phyloP scores from a whole-genome alignment of 2,329 filamentous ascomycete species.

The Xylaria digitata region DNA sequence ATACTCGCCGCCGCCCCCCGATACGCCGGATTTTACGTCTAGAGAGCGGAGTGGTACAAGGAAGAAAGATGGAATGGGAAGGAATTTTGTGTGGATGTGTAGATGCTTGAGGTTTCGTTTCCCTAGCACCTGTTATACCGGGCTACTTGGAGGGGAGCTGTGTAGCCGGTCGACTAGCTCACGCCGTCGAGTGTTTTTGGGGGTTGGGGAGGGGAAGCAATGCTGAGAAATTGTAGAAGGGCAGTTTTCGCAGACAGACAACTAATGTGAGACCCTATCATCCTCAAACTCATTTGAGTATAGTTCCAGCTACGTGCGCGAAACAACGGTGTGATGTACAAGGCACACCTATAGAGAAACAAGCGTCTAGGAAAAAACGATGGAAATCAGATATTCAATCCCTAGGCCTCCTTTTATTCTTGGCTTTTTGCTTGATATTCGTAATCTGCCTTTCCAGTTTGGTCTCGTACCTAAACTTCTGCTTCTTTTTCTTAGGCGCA shows the following conservation, averaged over 20 bases:
- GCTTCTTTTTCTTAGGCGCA: constrained; percentile 81
- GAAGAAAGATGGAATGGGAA: constrained; percentile 12
- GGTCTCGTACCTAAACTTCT: constrained; percentile 92
- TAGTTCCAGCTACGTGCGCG: constrained; percentile 24
- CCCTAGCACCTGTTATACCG: constrained; percentile 39
- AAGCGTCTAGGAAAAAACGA: constrained; percentile 37
- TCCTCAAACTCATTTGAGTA: constrained; percentile 14
- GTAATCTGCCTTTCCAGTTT: constrained; percentile 85
- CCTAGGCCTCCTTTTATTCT: constrained; percentile 57
- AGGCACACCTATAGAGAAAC: constrained; percentile 34
- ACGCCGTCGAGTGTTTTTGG: constrained; percentile 34
- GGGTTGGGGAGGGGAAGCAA: constrained; percentile 9
- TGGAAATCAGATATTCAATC: constrained; percentile 43
- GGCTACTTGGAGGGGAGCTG: constrained; percentile 38
- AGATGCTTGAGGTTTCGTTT: constrained; percentile 40
- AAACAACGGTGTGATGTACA: constrained; percentile 30
- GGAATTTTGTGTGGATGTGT: constrained; percentile 8
- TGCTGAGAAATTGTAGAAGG: constrained; percentile 25
- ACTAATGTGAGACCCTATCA: constrained; percentile 30
- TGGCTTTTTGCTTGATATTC: constrained; percentile 76
- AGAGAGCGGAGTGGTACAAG: constrained; percentile 12
- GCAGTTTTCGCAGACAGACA: constrained; percentile 31
- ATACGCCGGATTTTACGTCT: constrained; percentile 15
- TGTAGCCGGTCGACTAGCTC: constrained; percentile 40
- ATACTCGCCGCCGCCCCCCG: constrained; percentile 10